Evolutionary conservation across 306 rosid species (phyloP), one percentile per base, ranked within the genome.

Genomic region (Corylus heterophylla): DNA sequence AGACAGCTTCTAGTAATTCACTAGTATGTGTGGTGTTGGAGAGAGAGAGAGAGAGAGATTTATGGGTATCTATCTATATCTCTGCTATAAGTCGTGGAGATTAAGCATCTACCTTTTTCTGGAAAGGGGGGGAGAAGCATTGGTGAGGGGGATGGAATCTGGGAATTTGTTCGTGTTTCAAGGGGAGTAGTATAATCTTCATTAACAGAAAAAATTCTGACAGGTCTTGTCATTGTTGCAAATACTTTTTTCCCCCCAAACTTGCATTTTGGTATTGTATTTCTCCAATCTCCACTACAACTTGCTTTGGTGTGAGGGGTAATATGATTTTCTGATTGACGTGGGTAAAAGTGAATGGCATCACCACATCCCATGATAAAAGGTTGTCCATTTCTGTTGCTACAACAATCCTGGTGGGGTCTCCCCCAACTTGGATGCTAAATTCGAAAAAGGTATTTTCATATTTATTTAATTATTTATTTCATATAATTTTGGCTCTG

Each of bases 131-230:
- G 77, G 1, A 52, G 78, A 81, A 70, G 63, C 74, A 76, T 80
- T 69, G 71, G 75, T 61, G 76, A 61, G 81, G 72, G 82, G 82
- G 68, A 73, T 70, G 62, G 83, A 85, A 62, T 81, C 44, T 50
- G 80, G 76, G 93, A 90, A 92, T 89, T 78, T 90, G 86, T 87
- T 89, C 81, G 42, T 61, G 52, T 83, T 82, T 85, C 83, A 69
- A 70, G 83, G 62, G 62, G 64, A 78, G 88, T 81, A 87, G 87
- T 81, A 85, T 85, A 78, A 81, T 84, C 86, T 78, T 78, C 79
- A 31, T 44, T 79, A 64, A 55, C 68, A 78, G 83, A 77, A 81
- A 81, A 83, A 86, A 74, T 78, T 82, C 58, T 78, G 69, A 39
- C 66, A 78, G 42, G 86, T 75, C 89, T 61, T 77, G 78, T 88